Evolutionary conservation across 345 rosid species (phyloP).

Genomic region (Eutrema heterophyllum): DNA sequence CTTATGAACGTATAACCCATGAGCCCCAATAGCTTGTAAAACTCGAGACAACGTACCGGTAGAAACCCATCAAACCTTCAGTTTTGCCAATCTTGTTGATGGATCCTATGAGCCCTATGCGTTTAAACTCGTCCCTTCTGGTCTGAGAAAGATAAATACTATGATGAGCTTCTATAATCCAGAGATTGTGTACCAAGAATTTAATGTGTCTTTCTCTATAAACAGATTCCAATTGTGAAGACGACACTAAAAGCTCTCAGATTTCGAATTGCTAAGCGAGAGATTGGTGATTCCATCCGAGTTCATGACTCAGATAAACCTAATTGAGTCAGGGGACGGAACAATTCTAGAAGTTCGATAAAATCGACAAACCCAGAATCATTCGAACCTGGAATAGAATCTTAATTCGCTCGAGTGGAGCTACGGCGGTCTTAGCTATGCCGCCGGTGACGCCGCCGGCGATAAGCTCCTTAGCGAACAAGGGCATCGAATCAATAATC

Average conservation of each 20-base stretch:
- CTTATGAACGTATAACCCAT: neutral
- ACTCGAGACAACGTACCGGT: slow-evolving; percentile 48
- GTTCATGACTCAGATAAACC: neutral
- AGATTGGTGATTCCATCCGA: neutral
- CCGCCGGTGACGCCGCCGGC: slow-evolving; percentile 95
- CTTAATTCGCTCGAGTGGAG: slow-evolving; percentile 94
- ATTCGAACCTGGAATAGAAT: slow-evolving; percentile 75
- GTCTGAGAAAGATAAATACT: slow-evolving; percentile 45
- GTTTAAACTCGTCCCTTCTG: slow-evolving; percentile 74
- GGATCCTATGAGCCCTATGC: slow-evolving; percentile 65
- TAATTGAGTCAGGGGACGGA: neutral
- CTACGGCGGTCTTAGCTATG: slow-evolving; percentile 75
- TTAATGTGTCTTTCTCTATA: neutral
- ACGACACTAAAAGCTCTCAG: neutral
- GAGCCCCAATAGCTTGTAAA: neutral
- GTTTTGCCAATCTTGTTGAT: slow-evolving; percentile 65
- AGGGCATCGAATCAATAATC: slow-evolving; percentile 62
- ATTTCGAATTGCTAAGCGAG: neutral
- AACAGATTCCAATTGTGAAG: neutral
- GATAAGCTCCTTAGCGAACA: slow-evolving; percentile 75
- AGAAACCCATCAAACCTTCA: slow-evolving; percentile 85
- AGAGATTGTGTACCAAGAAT: neutral
- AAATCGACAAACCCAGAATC: neutral
- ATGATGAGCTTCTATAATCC: neutral
- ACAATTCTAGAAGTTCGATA: neutral